These are phyloP conservation scores for Trichosporon sp. DNA, from an alignment of 1,284 basidiomycete genomes.

Conservation along the genomic window DNA sequence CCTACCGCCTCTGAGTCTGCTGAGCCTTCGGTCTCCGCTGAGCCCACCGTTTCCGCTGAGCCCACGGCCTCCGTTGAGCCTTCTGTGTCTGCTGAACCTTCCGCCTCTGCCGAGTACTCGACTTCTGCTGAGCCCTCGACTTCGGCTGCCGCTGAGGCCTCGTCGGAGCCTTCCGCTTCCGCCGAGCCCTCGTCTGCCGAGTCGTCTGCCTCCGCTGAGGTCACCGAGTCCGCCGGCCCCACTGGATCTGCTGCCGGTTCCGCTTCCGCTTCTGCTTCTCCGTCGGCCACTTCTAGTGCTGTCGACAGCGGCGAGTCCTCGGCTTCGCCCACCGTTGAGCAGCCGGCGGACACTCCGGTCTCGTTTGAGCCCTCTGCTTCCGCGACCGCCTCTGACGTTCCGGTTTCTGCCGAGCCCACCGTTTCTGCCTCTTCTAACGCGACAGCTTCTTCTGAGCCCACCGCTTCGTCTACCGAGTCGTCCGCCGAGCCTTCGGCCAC, in stretches of 20 bases:
- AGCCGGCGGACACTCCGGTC: not conserved
- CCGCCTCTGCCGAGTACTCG: constrained; percentile 1
- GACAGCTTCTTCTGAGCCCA: not conserved
- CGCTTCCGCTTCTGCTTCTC: not conserved
- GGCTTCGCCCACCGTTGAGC: not conserved
- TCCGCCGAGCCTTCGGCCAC: constrained; percentile 12
- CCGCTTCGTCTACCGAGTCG: constrained; percentile 1
- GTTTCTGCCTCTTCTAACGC: not conserved
- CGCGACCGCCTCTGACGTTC: not conserved
- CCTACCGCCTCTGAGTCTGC: not conserved
- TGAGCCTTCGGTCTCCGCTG: not conserved
- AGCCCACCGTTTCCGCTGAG: not conserved
- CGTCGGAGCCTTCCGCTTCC: not conserved
- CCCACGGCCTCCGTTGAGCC: constrained; percentile 9
- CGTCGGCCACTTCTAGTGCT: not conserved
- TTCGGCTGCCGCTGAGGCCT: not conserved
- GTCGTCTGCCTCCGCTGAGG: constrained; percentile 5
- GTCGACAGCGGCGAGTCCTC: not conserved
- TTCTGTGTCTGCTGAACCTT: constrained; percentile 1
- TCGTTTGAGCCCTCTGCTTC: constrained; percentile 8
- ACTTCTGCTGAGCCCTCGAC: constrained; percentile 5
- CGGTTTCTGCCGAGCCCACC: not conserved
- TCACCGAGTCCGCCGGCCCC: not conserved
- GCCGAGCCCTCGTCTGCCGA: constrained; percentile 1
- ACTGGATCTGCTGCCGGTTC: not conserved